These are phyloP conservation scores for Setaria italica DNA, from an alignment of 202 grass and related monocot species.

Conservation along the genomic window DNA sequence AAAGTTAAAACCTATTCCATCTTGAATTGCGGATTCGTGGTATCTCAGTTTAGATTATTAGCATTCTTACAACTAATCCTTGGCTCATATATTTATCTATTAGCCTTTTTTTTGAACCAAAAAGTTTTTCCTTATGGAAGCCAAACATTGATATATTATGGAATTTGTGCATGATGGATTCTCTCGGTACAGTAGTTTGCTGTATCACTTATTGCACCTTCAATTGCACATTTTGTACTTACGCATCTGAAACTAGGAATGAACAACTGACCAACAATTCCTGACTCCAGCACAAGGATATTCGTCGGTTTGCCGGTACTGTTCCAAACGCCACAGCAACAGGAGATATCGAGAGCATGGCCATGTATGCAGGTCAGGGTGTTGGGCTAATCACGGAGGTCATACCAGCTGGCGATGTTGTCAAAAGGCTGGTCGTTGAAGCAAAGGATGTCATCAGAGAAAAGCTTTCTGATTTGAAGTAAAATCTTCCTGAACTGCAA, in stretches of 20 bases:
- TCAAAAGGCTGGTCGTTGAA: slow-evolving; percentile 68
- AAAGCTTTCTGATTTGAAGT: slow-evolving; percentile 40
- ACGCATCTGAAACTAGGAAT: slow-evolving; percentile 38
- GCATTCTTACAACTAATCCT: not conserved
- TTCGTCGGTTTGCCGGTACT: slow-evolving; percentile 67
- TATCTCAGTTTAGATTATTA: not conserved
- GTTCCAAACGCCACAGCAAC: slow-evolving; percentile 83
- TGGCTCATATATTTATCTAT: slow-evolving; percentile 1
- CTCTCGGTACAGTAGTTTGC: slow-evolving; percentile 14
- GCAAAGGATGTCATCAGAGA: slow-evolving; percentile 59
- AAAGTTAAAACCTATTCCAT: not conserved
- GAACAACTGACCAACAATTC: slow-evolving; percentile 29
- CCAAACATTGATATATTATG: not conserved
- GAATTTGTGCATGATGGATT: slow-evolving; percentile 25
- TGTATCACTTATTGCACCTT: slow-evolving; percentile 37
- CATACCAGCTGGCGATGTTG: slow-evolving; percentile 69
- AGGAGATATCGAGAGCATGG: slow-evolving; percentile 80
- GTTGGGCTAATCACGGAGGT: slow-evolving; percentile 82
- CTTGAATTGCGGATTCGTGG: not conserved
- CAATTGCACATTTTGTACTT: slow-evolving; percentile 27
- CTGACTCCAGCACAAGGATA: slow-evolving; percentile 66
- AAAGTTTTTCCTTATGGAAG: not conserved
- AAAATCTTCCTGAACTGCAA: not conserved
- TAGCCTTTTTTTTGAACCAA: not conserved
- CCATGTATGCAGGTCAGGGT: slow-evolving; percentile 82